A percentile compares a stretch with the other conserved stretches of the same genome.
Evolutionary conservation across 225 moss, liverwort and hornwort species (phyloP).

Genomic region (Neckera pumila): DNA sequence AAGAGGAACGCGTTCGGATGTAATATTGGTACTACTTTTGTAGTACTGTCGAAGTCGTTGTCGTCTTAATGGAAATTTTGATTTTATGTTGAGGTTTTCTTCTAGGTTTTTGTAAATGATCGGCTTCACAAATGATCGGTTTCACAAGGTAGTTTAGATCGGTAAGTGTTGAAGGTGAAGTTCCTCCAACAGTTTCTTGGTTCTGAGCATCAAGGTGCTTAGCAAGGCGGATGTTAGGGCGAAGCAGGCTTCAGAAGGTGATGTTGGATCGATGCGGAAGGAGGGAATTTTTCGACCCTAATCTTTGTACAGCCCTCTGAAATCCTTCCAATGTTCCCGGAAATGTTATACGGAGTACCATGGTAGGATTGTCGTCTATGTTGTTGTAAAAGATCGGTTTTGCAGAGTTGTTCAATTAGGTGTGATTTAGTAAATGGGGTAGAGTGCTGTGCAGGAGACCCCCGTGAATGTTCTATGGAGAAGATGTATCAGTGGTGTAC

Average conservation of each 20-base stretch:
- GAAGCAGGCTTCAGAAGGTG: neutral
- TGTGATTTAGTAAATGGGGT: neutral
- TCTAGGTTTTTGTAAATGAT: neutral
- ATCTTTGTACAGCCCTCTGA: neutral
- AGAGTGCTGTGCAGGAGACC: neutral
- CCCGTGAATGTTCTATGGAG: neutral
- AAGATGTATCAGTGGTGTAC: neutral
- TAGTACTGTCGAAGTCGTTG: neutral
- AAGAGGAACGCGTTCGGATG: neutral
- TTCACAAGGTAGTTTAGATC: neutral
- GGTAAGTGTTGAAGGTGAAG: neutral
- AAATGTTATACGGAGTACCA: neutral
- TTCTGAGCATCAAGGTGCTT: slow-evolving; percentile 50
- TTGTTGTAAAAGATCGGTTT: neutral
- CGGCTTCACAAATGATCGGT: neutral
- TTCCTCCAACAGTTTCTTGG: neutral
- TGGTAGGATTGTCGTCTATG: neutral
- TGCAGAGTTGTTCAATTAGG: neutral
- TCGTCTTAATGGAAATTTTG: neutral
- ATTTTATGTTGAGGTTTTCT: neutral
- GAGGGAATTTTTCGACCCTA: neutral
- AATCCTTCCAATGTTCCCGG: neutral
- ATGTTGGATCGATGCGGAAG: neutral
- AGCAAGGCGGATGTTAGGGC: slow-evolving; percentile 18
- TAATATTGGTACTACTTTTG: neutral